Evolutionary conservation across 306 rosid species (phyloP), one percentile per base, ranked within the genome.

Genomic region (Chamaecrista fasciculata): DNA sequence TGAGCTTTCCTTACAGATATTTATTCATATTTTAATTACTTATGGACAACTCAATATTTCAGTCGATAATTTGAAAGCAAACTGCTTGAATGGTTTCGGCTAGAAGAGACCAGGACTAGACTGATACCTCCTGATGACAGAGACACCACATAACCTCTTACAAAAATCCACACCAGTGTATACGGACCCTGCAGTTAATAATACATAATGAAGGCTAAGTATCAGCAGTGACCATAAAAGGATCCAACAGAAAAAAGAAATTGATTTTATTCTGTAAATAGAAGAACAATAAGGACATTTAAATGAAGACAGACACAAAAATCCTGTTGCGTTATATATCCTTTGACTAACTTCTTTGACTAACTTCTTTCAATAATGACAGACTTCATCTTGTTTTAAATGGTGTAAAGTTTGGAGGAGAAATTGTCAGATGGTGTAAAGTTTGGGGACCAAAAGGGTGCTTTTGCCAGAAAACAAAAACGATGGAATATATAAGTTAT

Each of bases 161-260:
- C 96, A 89, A 72, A 95, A 95, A 77, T 95, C 99, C 51, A 95
- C 99, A 34, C 99, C 99, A 67, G 87, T 89, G 74, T 95, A 95
- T 11, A 95, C 96, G 33, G 93, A 89, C 60, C 85, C 99, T 95
- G 96, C 81, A 62, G 53, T 34, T 36, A 50, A 57, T 62, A 16
- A 21, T 29, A 31, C 55, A 55, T 28, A 71, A 63, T 40, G 29
- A 44, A 31, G 63, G 64, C 56, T 25, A 69, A 39, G 69, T 48
- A 75, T 67, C 52, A 62, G 23, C 52, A 8, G 34, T 74, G 53
- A 61, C 49, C 78, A 66, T 29, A 29, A 56, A 42, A 63, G 15
- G 28, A 14, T 25, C 49, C 59, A 24, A 39, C 15, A 65, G 5
- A 24, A 24, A 16, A 72, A 67, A 49, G 39, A 67, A 53, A 42